These are phyloP conservation scores for Endothia cerciana DNA, from an alignment of 2,329 filamentous ascomycete species.

Conservation along the genomic window DNA sequence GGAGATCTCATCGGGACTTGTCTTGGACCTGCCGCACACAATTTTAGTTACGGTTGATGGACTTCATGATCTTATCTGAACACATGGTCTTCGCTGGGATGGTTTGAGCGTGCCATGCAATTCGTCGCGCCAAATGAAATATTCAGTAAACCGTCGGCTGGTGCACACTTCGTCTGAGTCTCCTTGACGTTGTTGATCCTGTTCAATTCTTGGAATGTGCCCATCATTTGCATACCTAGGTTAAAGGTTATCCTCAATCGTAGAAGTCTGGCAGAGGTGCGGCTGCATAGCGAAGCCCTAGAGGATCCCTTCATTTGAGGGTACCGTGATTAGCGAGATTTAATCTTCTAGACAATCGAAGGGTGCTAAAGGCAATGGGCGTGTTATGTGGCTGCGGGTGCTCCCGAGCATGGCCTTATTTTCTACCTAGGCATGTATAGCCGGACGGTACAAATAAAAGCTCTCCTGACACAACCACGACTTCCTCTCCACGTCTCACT, in stretches of 20 bases:
- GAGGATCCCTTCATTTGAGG: background rate
- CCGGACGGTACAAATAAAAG: background rate
- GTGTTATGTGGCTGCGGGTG: background rate
- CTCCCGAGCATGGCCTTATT: background rate
- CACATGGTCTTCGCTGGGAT: slow-evolving; percentile 13
- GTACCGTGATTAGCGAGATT: background rate
- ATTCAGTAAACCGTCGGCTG: slow-evolving; percentile 9
- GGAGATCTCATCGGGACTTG: slow-evolving; percentile 26
- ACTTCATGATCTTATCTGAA: slow-evolving; percentile 31
- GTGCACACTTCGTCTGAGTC: background rate
- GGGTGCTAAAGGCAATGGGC: background rate
- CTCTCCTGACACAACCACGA: background rate
- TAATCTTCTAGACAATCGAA: background rate
- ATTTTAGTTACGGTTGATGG: slow-evolving; percentile 28
- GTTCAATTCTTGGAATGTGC: background rate
- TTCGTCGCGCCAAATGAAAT: slow-evolving; percentile 25
- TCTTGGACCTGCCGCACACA: slow-evolving; percentile 26
- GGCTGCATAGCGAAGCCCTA: background rate
- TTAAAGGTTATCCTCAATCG: background rate
- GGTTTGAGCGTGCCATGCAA: slow-evolving; percentile 24
- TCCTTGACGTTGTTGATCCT: background rate
- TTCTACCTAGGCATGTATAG: background rate
- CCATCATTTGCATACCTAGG: background rate
- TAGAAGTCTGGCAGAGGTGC: background rate
- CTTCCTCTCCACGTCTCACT: background rate